Evolutionary conservation across 352 stramenopile genomes (phyloP).

Genomic region (Pythium apleroticum): DNA sequence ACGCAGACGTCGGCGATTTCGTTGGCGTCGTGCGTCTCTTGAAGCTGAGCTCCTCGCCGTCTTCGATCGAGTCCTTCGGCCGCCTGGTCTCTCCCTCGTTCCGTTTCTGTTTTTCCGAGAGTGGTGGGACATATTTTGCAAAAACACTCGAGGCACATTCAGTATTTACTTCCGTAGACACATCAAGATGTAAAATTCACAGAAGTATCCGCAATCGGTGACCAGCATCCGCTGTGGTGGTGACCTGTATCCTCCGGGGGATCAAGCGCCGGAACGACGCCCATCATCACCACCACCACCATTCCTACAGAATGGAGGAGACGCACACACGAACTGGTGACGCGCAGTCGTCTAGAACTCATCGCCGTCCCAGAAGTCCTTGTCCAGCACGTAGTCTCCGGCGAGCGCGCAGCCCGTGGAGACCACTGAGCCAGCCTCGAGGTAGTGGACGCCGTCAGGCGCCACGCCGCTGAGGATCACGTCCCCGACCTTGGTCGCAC

Average conservation of each 20-base stretch:
- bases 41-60: constrained; percentile 9
- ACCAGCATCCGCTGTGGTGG: background rate
- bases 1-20: background rate
- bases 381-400: constrained; percentile 77
- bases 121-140: constrained; percentile 22
- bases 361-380: constrained; percentile 71
- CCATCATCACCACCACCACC: no score
- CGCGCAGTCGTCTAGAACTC: constrained; percentile 37
- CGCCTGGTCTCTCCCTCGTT: constrained; percentile 10
- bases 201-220: background rate
- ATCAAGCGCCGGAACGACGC: no score
- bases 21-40: constrained; percentile 14
- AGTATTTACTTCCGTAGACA: background rate
- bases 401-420: constrained; percentile 62
- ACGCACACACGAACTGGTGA: no score
- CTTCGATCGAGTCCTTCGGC: background rate
- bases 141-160: background rate
- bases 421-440: constrained; percentile 64
- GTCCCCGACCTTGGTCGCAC: constrained; percentile 70
- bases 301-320: background rate
- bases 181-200: background rate
- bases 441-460: constrained; percentile 66
- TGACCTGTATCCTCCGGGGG: no score
- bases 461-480: constrained; percentile 75
- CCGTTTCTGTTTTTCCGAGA: constrained; percentile 9